Conservation (phyloP, 1,284 basidiomycete species). For the Trametes pubescens region DNA sequence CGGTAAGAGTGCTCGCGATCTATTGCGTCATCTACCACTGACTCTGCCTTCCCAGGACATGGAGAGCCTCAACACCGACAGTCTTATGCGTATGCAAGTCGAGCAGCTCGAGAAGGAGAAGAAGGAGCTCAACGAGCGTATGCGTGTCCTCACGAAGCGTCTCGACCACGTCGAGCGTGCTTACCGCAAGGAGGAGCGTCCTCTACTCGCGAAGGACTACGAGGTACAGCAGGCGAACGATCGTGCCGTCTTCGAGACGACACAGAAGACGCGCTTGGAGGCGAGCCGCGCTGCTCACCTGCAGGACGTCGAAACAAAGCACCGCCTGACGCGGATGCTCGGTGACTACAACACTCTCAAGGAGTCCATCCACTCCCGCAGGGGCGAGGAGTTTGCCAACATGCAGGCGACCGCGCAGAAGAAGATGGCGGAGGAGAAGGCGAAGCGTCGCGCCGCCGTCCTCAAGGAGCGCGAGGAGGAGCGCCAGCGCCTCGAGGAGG, state of each 20-base stretch:
- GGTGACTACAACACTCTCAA: conserved; percentile 76
- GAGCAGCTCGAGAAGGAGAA: conserved; percentile 98
- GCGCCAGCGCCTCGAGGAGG: conserved; percentile 53
- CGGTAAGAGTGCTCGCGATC: conserved; percentile 55
- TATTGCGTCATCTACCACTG: conserved; percentile 8
- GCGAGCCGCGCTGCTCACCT: conserved; percentile 70
- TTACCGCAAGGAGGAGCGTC: conserved; percentile 93
- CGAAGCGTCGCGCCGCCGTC: conserved; percentile 67
- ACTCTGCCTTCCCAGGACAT: conserved; percentile 64
- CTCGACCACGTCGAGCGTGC: conserved; percentile 97
- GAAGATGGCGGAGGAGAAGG: conserved; percentile 91
- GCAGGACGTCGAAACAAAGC: conserved; percentile 82
- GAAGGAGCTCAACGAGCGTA: conserved; percentile 84
- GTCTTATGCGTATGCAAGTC: conserved; percentile 92
- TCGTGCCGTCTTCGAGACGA: conserved; percentile 71
- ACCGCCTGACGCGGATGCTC: conserved; percentile 78
- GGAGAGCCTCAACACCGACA: conserved; percentile 87
- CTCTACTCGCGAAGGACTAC: conserved; percentile 89
- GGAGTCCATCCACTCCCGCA: conserved; percentile 67
- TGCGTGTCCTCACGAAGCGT: conserved; percentile 89
- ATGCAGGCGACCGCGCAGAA: conserved; percentile 65
- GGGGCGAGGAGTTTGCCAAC: conserved; percentile 76
- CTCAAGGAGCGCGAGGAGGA: conserved; percentile 69
- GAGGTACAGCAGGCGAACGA: conserved; percentile 86
- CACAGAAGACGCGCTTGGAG: conserved; percentile 71